Conservation (phyloP, 768 basidiomycete species). For the Mycena rosella region DNA sequence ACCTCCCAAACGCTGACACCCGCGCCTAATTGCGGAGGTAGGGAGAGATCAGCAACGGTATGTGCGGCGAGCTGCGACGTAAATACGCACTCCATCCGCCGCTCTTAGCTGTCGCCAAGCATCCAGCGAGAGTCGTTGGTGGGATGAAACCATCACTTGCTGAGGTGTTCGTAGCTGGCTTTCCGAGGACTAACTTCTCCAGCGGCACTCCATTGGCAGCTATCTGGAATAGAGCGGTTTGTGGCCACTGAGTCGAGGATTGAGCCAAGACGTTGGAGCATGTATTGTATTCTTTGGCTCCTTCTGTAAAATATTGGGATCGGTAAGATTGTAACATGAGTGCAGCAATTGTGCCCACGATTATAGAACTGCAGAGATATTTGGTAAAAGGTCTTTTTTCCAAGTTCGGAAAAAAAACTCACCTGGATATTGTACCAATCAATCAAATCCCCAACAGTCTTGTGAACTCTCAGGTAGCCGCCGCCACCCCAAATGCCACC, state of each 20-base stretch:
- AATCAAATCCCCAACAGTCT: constrained; percentile 66
- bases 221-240: constrained; percentile 71
- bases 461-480: constrained; percentile 68
- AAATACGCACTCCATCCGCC: constrained; percentile 69
- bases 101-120: constrained; percentile 69
- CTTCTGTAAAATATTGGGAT: constrained; percentile 48
- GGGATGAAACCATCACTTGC: constrained; percentile 74
- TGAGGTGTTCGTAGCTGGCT: constrained; percentile 66
- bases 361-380: constrained; percentile 54
- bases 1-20: constrained; percentile 4
- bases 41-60: background rate
- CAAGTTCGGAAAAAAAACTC: constrained; percentile 31
- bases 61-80: background rate
- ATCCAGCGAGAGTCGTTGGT: constrained; percentile 66
- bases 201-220: constrained; percentile 67
- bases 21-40: too few species aligned
- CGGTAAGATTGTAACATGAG: background rate
- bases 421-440: constrained; percentile 76
- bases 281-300: constrained; percentile 70
- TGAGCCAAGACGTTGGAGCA: constrained; percentile 67
- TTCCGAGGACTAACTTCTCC: constrained; percentile 81
- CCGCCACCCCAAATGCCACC: constrained; percentile 59
- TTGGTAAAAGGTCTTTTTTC: constrained; percentile 8
- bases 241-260: constrained; percentile 72
- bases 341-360: constrained; percentile 28